Evolutionary conservation across 2,329 filamentous ascomycete genomes (phyloP), one percentile per base, ranked within the genome.

Genomic region (Sarocladiaceae sp.): DNA sequence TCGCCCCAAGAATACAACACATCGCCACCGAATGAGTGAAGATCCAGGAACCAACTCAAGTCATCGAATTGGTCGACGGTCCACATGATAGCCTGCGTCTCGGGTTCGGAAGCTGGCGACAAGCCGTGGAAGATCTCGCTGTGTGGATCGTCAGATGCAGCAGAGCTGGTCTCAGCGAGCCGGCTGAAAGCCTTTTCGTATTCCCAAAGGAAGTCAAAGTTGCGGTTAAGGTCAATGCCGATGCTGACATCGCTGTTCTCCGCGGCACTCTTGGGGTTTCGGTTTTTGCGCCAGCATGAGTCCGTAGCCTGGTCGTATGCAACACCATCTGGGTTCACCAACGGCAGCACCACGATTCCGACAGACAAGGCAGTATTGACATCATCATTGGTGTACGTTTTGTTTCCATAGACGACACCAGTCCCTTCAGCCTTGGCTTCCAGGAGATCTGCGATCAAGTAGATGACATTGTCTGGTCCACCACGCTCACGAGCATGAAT

Each of bases 401-500:
- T 73, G 51, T 65, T 67, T 42, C 78, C 80, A 57, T 80, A 84
- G 2, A 64, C 69, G 10, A 84, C 60, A 6, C 79, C 79, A 3
- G 66, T 70, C 20, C 71, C 69, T 29, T 71, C 65, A 58, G 74
- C 71, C 56, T 76, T 70, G 17, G 80, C 80, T 44, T 73, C 71
- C 3, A 84, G 70, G 3, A 84, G 68, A 59, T 84, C 80, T 0
- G 77, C 67, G 26, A 82, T 68, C 65, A 80, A 82, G 68, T 82
- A 82, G 39, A 83, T 63, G 13, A 83, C 66, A 54, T 77, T 71
- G 59, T 84, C 80, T 0, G 79, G 72, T 0, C 73, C 76, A 23
- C 79, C 80, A 10, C 80, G 75, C 64, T 84, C 80, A 22, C 80
- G 76, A 8, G 80, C 77, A 58, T 83, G 80, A 44, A 82, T 73